phyloP scores from a whole-genome alignment of 2,329 filamentous ascomycete genomes.

The Colletotrichum brevisporum region DNA sequence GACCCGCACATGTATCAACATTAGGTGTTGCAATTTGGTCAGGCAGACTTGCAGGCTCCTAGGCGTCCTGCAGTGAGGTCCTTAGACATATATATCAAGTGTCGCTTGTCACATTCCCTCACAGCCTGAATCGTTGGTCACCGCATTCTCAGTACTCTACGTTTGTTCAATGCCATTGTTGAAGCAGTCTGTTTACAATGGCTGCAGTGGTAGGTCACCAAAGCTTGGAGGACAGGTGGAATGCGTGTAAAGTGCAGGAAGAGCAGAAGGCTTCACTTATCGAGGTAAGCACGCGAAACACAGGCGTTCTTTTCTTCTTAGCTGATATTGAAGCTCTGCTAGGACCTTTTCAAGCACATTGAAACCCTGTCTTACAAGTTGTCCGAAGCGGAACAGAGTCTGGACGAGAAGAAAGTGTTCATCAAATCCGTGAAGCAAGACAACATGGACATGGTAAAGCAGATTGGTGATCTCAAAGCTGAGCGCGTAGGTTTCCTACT shows the following conservation, averaged over 20 bases:
- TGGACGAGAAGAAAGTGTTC: slow-evolving; percentile 6
- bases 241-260: slow-evolving; percentile 6
- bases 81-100: not conserved
- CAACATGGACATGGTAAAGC: not conserved
- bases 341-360: slow-evolving; percentile 27
- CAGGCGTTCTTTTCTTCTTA: not conserved
- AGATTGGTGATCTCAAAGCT: not conserved
- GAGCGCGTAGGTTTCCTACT: not conserved
- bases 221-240: slow-evolving; percentile 5
- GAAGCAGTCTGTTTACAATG: not conserved
- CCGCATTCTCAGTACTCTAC: not conserved
- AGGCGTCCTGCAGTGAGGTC: slow-evolving; percentile 61
- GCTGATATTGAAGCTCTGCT: too few species aligned
- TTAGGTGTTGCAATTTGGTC: not conserved
- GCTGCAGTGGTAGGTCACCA: not conserved
- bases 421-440: slow-evolving; percentile 6
- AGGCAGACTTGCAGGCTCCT: slow-evolving; percentile 59
- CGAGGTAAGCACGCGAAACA: not conserved
- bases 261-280: slow-evolving; percentile 19
- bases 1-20: not conserved
- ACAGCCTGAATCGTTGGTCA: too few species aligned
- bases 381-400: not conserved
- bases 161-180: too few species aligned
- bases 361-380: not conserved
- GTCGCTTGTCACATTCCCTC: too few species aligned